A percentile compares a stretch with the other conserved stretches of the same genome.
Evolutionary conservation across 495 filamentous ascomycete species (phyloP).

Genomic region (Pseudotulostoma volvatum): DNA sequence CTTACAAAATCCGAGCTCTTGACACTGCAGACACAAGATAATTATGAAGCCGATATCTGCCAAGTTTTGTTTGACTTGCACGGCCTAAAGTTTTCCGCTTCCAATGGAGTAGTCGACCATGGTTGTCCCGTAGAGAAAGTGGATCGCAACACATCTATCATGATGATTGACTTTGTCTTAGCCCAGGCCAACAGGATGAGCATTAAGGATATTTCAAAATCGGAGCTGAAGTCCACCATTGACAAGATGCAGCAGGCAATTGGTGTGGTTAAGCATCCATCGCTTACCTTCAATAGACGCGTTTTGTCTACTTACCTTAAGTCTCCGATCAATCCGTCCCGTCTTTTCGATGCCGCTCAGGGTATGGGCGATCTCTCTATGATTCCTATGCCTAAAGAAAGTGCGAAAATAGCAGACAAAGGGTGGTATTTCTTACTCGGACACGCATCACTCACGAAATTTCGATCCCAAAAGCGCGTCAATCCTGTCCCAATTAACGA

Average conservation of each 20-base stretch:
- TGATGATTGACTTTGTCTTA: slow-evolving; percentile 69
- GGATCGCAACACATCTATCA: slow-evolving; percentile 55
- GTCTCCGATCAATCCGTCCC: slow-evolving; percentile 65
- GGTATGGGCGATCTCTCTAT: slow-evolving; percentile 52
- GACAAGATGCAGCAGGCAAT: slow-evolving; percentile 75
- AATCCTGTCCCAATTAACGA: slow-evolving; percentile 67
- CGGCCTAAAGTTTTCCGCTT: slow-evolving; percentile 60
- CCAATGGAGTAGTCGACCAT: slow-evolving; percentile 54
- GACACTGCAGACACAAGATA: slow-evolving; percentile 41
- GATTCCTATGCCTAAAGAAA: slow-evolving; percentile 31
- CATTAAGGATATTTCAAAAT: slow-evolving; percentile 81
- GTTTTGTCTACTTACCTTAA: slow-evolving; percentile 62
- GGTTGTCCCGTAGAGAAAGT: slow-evolving; percentile 57
- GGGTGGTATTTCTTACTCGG: slow-evolving; percentile 90
- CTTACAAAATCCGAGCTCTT: slow-evolving; percentile 72
- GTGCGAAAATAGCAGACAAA: slow-evolving; percentile 50
- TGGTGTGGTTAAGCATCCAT: slow-evolving; percentile 46
- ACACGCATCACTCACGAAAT: slow-evolving; percentile 72
- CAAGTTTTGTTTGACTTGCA: slow-evolving; percentile 84
- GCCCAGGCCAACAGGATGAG: slow-evolving; percentile 65
- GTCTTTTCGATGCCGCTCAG: slow-evolving; percentile 57
- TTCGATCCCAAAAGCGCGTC: slow-evolving; percentile 69
- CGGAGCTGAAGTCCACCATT: slow-evolving; percentile 70
- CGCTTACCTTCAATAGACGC: slow-evolving; percentile 56
- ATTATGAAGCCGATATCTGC: slow-evolving; percentile 61